Percentiles rank a stretch among this genome's conserved stretches.
These are phyloP conservation scores for Claviceps cyperi DNA, from an alignment of 2,329 filamentous ascomycete genomes.

Conservation along the genomic window DNA sequence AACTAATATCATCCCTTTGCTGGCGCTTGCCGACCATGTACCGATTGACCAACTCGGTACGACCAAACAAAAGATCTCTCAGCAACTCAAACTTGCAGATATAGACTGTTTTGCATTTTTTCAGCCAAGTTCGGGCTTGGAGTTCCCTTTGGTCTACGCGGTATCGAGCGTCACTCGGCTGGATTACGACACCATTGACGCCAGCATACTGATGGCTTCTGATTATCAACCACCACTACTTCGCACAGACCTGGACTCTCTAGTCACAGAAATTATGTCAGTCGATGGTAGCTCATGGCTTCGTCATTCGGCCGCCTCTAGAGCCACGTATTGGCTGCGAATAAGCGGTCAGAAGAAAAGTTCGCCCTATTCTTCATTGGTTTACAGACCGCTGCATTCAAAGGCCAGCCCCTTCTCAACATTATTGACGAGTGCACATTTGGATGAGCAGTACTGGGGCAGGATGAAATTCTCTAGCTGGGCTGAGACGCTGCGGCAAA, in stretches of 20 bases:
- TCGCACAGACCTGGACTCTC: conserved; percentile 53
- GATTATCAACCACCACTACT: conserved; percentile 75
- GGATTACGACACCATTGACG: conserved; percentile 78
- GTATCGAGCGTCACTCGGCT: conserved; percentile 60
- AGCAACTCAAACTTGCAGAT: conserved; percentile 39
- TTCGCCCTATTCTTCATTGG: conserved; percentile 5
- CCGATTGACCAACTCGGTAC: conserved; percentile 38
- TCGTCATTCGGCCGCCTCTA: conserved; percentile 68
- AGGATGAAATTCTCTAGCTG: conserved; percentile 22
- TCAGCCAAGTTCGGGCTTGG: conserved; percentile 12
- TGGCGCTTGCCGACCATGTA: conserved; percentile 63
- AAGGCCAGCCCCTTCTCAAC: too few relatives aligned
- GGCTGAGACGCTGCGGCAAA: conserved; percentile 22
- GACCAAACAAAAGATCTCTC: conserved; percentile 45
- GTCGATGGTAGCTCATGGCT: conserved; percentile 66
- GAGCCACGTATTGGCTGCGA: conserved; percentile 59
- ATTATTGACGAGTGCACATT: not conserved
- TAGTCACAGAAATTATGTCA: conserved; percentile 67
- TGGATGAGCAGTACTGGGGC: conserved; percentile 14
- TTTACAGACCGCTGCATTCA: not conserved
- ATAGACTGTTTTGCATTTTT: conserved; percentile 56
- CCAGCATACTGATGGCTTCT: conserved; percentile 81
- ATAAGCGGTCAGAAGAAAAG: conserved; percentile 8
- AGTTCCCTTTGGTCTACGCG: conserved; percentile 44
- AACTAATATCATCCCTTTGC: conserved; percentile 74